Evolutionary conservation across 2,329 filamentous ascomycete genomes (phyloP).

Genomic region (Pseudopithomyces chartarum): DNA sequence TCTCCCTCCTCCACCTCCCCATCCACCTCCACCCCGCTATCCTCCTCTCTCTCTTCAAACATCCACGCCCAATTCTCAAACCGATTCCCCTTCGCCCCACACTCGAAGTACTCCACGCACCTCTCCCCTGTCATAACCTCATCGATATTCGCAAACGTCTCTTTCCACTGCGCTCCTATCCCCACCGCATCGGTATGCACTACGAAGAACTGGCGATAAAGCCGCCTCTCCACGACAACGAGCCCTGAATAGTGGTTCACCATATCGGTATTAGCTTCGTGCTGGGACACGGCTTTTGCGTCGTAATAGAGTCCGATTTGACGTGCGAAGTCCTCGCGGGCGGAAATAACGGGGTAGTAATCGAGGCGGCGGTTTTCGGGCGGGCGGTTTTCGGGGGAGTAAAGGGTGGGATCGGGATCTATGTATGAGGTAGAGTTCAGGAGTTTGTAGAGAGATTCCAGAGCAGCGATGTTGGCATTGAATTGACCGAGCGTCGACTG

Average conservation of each 20-base stretch:
- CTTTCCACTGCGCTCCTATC: constrained; percentile 24
- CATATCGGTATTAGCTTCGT: constrained; percentile 33
- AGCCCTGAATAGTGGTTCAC: constrained; percentile 30
- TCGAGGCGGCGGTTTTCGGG: constrained; percentile 21
- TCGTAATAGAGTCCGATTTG: constrained; percentile 34
- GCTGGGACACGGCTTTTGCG: constrained; percentile 18
- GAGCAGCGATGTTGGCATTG: constrained; percentile 22
- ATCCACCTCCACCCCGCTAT: not conserved
- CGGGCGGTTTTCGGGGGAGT: not conserved
- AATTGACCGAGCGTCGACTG: constrained; percentile 20
- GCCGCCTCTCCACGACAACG: constrained; percentile 24
- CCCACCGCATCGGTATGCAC: constrained; percentile 35
- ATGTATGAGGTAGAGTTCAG: constrained; percentile 28
- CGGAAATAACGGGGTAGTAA: constrained; percentile 37
- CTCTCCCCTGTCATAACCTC: constrained; percentile 35
- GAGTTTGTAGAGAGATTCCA: constrained; percentile 30
- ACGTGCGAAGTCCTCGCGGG: constrained; percentile 15
- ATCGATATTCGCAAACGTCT: constrained; percentile 27
- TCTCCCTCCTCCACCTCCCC: no score
- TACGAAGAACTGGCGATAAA: constrained; percentile 39
- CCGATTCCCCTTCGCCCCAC: constrained; percentile 20
- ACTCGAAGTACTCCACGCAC: constrained; percentile 30
- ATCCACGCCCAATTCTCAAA: constrained; percentile 38
- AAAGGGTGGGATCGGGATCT: constrained; percentile 26
- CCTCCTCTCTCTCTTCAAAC: constrained; percentile 12